Evolutionary conservation across 1,139 yeast species (phyloP).

Genomic region (Eremothecium cymbalariae): DNA sequence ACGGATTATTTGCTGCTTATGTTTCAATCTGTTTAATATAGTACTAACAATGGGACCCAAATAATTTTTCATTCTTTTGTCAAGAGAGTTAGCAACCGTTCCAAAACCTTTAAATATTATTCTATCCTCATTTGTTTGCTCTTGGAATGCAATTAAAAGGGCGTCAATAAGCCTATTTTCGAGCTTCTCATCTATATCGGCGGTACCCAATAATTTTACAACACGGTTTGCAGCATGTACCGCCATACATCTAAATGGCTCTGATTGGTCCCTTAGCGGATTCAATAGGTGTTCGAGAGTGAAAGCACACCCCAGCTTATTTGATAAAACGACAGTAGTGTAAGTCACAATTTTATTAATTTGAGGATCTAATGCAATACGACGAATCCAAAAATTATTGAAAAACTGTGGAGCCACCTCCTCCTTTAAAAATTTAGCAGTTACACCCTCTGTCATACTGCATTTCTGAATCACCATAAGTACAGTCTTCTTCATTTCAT

Average conservation of each 20-base stretch:
- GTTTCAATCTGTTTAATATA: slow-evolving; percentile 63
- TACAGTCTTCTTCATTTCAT: slow-evolving; percentile 76
- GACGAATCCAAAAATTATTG: slow-evolving; percentile 68
- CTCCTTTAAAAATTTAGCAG: slow-evolving; percentile 38
- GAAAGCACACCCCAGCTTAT: slow-evolving; percentile 56
- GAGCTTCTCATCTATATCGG: slow-evolving; percentile 47
- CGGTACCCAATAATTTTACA: slow-evolving; percentile 38
- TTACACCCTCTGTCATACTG: slow-evolving; percentile 44
- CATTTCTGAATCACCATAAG: slow-evolving; percentile 54
- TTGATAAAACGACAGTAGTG: slow-evolving; percentile 61
- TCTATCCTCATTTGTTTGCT: slow-evolving; percentile 51
- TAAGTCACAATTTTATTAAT: slow-evolving; percentile 58
- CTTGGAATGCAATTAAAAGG: slow-evolving; percentile 73
- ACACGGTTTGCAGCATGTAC: slow-evolving; percentile 57
- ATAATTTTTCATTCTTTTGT: slow-evolving; percentile 64
- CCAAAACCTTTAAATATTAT: slow-evolving; percentile 60
- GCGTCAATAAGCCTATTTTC: slow-evolving; percentile 76
- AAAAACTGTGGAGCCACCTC: slow-evolving; percentile 60
- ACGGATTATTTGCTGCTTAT: slow-evolving; percentile 64
- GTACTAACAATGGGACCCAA: slow-evolving; percentile 68
- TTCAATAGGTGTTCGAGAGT: slow-evolving; percentile 51
- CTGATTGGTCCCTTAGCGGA: slow-evolving; percentile 73
- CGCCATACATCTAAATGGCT: slow-evolving; percentile 70
- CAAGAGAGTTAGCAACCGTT: slow-evolving; percentile 57
- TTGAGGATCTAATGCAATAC: slow-evolving; percentile 52